Evolutionary conservation across 192 early-diverging fungal genomes (phyloP), one percentile per base, ranked within the genome.

Genomic region (Entomortierella lignicola): DNA sequence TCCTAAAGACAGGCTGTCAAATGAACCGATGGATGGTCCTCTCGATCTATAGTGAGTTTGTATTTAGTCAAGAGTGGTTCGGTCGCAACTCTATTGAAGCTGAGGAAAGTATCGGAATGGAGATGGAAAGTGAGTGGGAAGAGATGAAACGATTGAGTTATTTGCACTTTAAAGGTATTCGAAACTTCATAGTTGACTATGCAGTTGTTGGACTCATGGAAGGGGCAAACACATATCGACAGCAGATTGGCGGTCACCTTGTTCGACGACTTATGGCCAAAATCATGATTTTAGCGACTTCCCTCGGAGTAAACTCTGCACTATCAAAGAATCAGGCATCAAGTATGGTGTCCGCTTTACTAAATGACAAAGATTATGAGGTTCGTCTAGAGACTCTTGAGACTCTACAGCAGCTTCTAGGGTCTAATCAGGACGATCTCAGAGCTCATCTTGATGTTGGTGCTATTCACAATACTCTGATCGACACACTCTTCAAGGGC

Each of bases 291-390:
- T 55, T 72, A 6, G 67, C 61, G 5, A 48, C 58, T 21, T 60
- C 56, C 18, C 67, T 77, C 12, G 70, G 68, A 17, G 41, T 75
- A n/a, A 70, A 65, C 21, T 18, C 39, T 34, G 57, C 52, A n/a
- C 55, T 66, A 41, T 42, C 47, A 27, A 70, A 69, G 55, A 42
- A 10, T 1, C 68, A 54, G 8, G 61, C 69, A 0, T 51, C 61
- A 5, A 61, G 60, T 8, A 57, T 82, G 30, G 51, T 89, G 27
- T 26, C 72, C 20, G 53, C 53, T 4, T 73, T 92, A 18, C 48
- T 91, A 32, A 54, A 77, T 11, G 87, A 91, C 60, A 30, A 41
- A 10, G 88, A 90, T n/a, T 91, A 92, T 72, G 91, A 92, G 62
- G 88, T 91, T 10, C 89, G 90, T 8, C 68, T 90, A 11, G 66